Conservation (phyloP, 495 filamentous ascomycete species). For the Paragyromitra xinjiangensis region DNA sequence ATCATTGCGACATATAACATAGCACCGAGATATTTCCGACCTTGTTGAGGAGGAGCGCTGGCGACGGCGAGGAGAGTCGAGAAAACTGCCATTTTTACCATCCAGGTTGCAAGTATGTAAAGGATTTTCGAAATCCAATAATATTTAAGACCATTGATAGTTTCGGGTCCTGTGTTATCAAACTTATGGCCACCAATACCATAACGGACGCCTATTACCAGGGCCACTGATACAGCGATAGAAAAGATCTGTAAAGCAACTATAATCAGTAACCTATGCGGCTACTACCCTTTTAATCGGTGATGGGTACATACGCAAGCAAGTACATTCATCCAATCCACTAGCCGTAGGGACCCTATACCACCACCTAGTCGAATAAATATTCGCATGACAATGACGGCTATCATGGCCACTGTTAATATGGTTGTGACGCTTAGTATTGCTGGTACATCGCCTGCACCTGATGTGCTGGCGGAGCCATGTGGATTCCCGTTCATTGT, state of each 20-base stretch:
- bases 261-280: background rate
- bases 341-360: constrained; percentile 12
- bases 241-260: constrained; percentile 12
- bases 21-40: constrained; percentile 5
- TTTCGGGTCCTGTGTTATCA: background rate
- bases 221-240: constrained; percentile 27
- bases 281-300: background rate
- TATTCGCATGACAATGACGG: constrained; percentile 20
- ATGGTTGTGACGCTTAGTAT: constrained; percentile 22
- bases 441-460: constrained; percentile 5
- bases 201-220: constrained; percentile 31
- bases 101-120: constrained; percentile 33
- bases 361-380: constrained; percentile 12
- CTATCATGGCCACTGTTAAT: constrained; percentile 38
- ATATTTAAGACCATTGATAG: constrained; percentile 22
- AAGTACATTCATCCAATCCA: constrained; percentile 45
- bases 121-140: constrained; percentile 42
- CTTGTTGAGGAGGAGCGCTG: constrained; percentile 18
- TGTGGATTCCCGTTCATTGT: background rate
- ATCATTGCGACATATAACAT: constrained; percentile 18
- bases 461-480: background rate
- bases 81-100: constrained; percentile 30
- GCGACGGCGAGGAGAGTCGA: constrained; percentile 25
- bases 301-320: constrained; percentile 30
- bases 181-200: constrained; percentile 7